Percentiles rank a stretch among this genome's conserved stretches.
phyloP scores from a whole-genome alignment of 106 monocot genomes.

The Dioscorea zingiberensis region DNA sequence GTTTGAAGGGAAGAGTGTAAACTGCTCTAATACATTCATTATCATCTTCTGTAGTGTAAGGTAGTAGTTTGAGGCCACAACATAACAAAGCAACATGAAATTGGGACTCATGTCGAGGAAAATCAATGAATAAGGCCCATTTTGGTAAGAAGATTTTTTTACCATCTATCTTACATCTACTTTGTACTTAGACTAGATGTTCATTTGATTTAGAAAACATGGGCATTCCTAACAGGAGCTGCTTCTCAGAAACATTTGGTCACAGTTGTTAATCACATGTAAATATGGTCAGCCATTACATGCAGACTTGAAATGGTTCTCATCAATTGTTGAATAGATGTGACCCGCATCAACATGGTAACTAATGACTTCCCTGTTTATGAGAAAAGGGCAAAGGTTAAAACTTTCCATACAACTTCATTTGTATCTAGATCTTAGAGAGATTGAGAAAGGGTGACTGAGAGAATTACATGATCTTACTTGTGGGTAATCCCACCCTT shows the following conservation, averaged over 20 bases:
- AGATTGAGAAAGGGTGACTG: not conserved
- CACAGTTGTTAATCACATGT: not conserved
- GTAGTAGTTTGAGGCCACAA: too few relatives aligned
- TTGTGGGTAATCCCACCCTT: conserved; percentile 29
- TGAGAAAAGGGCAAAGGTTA: not conserved
- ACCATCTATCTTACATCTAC: too few relatives aligned
- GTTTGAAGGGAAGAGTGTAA: not conserved
- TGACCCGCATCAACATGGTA: conserved; percentile 42
- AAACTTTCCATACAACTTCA: not conserved
- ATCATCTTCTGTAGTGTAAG: too few relatives aligned
- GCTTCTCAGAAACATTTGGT: not conserved
- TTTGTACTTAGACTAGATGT: too few relatives aligned
- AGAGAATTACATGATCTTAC: conserved; percentile 17
- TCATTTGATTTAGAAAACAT: too few relatives aligned
- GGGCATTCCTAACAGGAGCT: too few relatives aligned
- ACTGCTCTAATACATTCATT: too few relatives aligned
- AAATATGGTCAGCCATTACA: conserved; percentile 5
- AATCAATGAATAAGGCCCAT: not conserved
- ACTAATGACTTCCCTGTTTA: conserved; percentile 33
- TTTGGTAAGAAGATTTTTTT: not conserved
- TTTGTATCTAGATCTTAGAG: not conserved
- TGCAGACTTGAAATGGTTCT: conserved; percentile 50
- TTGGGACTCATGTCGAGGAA: not conserved
- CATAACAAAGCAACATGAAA: not conserved
- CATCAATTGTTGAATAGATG: conserved; percentile 59